These are phyloP conservation scores for Acer negundo DNA, from an alignment of 345 rosid species.

Conservation along the genomic window DNA sequence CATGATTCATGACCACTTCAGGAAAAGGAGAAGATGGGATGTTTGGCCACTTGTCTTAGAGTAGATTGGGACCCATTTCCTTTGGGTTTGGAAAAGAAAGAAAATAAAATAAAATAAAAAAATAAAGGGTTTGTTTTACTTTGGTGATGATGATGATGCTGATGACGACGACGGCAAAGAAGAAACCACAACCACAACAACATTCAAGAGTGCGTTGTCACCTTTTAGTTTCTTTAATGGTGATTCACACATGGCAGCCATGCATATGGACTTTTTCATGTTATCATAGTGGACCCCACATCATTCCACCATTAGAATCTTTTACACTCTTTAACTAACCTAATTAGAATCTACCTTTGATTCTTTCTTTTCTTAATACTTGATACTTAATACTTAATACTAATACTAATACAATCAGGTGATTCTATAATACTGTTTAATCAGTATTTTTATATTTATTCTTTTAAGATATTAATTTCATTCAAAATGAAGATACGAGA, in stretches of 20 bases:
- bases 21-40: constrained; percentile 13
- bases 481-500: too few relatives aligned
- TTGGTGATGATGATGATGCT: constrained; percentile 14
- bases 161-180: neutral
- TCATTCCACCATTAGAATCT: too few relatives aligned
- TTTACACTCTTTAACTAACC: too few relatives aligned
- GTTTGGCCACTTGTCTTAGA: neutral
- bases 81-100: constrained; percentile 33
- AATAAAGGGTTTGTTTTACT: too few relatives aligned
- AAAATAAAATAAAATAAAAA: neutral
- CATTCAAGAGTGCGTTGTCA: neutral
- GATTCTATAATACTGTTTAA: too few relatives aligned
- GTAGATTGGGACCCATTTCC: constrained; percentile 21
- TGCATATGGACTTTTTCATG: constrained; percentile 20
- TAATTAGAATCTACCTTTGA: constrained; percentile 26
- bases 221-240: neutral
- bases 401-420: too few relatives aligned
- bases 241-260: constrained; percentile 26
- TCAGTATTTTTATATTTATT: too few relatives aligned
- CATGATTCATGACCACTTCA: neutral
- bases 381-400: too few relatives aligned
- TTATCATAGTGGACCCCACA: neutral
- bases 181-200: constrained; percentile 18
- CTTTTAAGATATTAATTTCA: too few relatives aligned
- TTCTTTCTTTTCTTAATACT: constrained; percentile 12